Percentiles rank a stretch among this genome's conserved stretches.
These are phyloP conservation scores for Cephalotrichum gorgonifer DNA, from an alignment of 2,329 filamentous ascomycete species.

Conservation along the genomic window DNA sequence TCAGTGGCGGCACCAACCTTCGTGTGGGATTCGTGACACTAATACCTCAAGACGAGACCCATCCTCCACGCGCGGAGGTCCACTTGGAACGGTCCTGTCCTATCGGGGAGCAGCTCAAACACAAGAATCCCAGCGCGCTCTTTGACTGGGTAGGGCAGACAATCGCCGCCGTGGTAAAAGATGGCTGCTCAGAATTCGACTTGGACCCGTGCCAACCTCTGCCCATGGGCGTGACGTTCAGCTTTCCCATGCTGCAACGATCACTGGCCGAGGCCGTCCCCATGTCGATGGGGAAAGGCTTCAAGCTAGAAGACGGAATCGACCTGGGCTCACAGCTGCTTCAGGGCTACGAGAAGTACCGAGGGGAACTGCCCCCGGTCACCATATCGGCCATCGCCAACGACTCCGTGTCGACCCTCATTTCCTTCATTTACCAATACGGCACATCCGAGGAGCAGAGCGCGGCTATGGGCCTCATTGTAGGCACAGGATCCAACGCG, in stretches of 20 bases:
- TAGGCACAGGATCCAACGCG: conserved; percentile 73
- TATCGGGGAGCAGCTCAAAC: conserved; percentile 63
- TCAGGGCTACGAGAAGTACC: conserved; percentile 46
- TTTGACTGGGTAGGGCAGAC: conserved; percentile 76
- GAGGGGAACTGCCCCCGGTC: conserved; percentile 48
- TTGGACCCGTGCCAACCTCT: conserved; percentile 35
- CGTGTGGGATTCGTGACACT: conserved; percentile 59
- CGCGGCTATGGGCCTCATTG: conserved; percentile 70
- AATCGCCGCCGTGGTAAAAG: conserved; percentile 61
- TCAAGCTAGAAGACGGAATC: conserved; percentile 49
- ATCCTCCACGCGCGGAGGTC: conserved; percentile 36
- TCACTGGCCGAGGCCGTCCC: conserved; percentile 52
- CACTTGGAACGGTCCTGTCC: conserved; percentile 63
- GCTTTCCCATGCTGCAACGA: conserved; percentile 58
- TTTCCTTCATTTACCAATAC: conserved; percentile 65
- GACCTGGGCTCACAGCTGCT: conserved; percentile 50
- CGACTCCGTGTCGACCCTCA: conserved; percentile 69
- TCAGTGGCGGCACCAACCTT: conserved; percentile 57
- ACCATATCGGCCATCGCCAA: conserved; percentile 70
- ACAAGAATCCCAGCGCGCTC: conserved; percentile 61
- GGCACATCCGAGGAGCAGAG: conserved; percentile 50
- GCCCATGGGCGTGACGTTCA: conserved; percentile 60
- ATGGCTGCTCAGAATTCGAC: conserved; percentile 35
- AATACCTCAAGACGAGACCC: conserved; percentile 15
- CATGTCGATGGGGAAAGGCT: conserved; percentile 63